Evolutionary conservation across 73 alveolate species (phyloP).

Genomic region (Paramecium caudatum): DNA sequence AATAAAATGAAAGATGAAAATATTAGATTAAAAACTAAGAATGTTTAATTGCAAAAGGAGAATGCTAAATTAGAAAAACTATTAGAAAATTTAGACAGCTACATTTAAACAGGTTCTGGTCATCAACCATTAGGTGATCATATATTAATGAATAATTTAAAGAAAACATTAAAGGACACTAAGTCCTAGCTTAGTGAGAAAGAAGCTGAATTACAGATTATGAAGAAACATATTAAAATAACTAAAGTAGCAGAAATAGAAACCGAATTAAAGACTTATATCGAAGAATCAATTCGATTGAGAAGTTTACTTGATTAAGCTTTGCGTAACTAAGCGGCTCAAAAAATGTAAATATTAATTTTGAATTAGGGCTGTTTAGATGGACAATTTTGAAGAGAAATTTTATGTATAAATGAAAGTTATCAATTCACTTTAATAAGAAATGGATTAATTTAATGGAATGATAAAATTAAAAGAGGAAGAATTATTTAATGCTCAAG

Average conservation of each 20-base stretch:
- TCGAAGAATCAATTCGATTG: constrained; percentile 36
- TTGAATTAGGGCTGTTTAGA: constrained; percentile 2
- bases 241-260: constrained; percentile 51
- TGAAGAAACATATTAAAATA: constrained; percentile 37
- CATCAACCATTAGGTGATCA: constrained; percentile 67
- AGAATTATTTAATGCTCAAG: constrained; percentile 53
- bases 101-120: constrained; percentile 45
- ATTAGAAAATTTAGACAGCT: constrained; percentile 45
- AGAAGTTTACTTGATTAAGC: constrained; percentile 63
- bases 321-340: constrained; percentile 19
- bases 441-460: constrained; percentile 48
- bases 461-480: constrained; percentile 42
- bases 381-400: constrained; percentile 67
- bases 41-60: constrained; percentile 49
- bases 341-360: neutral
- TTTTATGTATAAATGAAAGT: constrained; percentile 57
- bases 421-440: constrained; percentile 56
- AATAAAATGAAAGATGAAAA: constrained; percentile 54
- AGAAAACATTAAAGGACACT: constrained; percentile 27
- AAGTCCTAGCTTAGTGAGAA: constrained; percentile 34
- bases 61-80: constrained; percentile 59
- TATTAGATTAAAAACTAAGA: constrained; percentile 56
- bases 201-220: constrained; percentile 14
- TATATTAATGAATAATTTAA: constrained; percentile 61
- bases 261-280: constrained; percentile 45